Evolutionary conservation across 306 rosid genomes (phyloP).

Genomic region (Prunus persica): Prunus_persica_NCBIv2 NC_034009.1:46097001-46097500

Average conservation of each 20-base stretch:
- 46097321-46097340: conserved; percentile 45
- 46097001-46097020: neutral
- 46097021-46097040: conserved; percentile 58
- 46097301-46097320: conserved; percentile 23
- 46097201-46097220: conserved; percentile 27
- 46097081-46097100: conserved; percentile 27
- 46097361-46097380: conserved; percentile 90
- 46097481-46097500: neutral
- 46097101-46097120: conserved; percentile 24
- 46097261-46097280: conserved; percentile 19
- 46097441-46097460: neutral
- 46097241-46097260: conserved; percentile 19
- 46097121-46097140: conserved; percentile 24
- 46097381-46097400: conserved; percentile 66
- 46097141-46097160: conserved; percentile 72
- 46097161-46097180: conserved; percentile 34
- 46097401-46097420: neutral
- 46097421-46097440: too few relatives aligned
- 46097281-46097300: conserved; percentile 50
- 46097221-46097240: conserved; percentile 19
- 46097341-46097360: conserved; percentile 97
- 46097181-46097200: neutral
- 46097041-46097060: conserved; percentile 43
- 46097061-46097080: neutral
- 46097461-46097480: neutral